These are phyloP conservation scores for Lotus japonicus DNA, from an alignment of 306 rosid genomes.

Conservation along the genomic window DNA sequence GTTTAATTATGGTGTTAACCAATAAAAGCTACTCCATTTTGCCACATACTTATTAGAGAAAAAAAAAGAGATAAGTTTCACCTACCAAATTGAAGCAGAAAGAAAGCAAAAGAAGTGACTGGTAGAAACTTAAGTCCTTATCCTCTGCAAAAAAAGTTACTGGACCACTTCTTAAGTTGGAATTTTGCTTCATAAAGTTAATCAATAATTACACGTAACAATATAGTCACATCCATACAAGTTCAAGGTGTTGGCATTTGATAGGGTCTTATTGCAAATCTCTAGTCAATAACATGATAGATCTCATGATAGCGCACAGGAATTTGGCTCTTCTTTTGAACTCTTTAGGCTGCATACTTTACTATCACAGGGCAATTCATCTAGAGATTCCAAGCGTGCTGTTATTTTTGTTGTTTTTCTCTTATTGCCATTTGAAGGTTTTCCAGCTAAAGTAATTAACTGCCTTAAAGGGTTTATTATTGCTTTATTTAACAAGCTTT, in stretches of 20 bases:
- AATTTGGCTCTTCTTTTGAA: constrained; percentile 13
- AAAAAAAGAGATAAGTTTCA: neutral
- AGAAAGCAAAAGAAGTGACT: neutral
- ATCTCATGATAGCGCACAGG: neutral
- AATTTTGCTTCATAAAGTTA: constrained; percentile 12
- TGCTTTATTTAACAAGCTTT: neutral
- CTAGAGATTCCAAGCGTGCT: constrained; percentile 1
- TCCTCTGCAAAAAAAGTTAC: constrained; percentile 19
- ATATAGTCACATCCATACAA: constrained; percentile 20
- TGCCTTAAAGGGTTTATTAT: neutral
- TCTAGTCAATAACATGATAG: constrained; percentile 13
- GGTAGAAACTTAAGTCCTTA: constrained; percentile 23
- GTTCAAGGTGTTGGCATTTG: constrained; percentile 7
- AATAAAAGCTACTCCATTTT: neutral
- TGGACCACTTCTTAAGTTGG: constrained; percentile 21
- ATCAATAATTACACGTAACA: constrained; percentile 16
- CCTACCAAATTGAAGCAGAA: neutral
- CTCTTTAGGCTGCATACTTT: constrained; percentile 1
- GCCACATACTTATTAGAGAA: neutral
- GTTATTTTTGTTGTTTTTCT: constrained; percentile 1
- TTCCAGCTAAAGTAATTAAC: neutral
- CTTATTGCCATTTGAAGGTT: neutral
- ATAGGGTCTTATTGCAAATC: constrained; percentile 16
- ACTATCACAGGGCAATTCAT: constrained; percentile 12
- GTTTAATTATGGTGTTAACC: neutral